Base-by-base conservation (phyloP, 177 flowering plant genomes). In the Telopea speciosissima region DNA sequence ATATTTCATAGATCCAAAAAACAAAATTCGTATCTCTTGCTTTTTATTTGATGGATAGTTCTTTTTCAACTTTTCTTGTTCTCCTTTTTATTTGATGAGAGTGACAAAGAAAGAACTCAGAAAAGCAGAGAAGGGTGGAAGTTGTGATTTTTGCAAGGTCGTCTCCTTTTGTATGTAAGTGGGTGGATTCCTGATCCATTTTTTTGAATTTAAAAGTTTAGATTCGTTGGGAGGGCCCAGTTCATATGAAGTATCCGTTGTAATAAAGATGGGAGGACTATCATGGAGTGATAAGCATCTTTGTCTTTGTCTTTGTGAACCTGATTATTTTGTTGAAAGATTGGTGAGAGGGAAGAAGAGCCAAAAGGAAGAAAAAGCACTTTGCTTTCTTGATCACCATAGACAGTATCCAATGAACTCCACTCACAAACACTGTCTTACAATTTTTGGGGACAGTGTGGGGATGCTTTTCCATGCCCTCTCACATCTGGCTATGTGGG, bases 161-260 rank as follows among this genome's bases (percentile, higher is more conserved):
- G 63, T 70, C 75, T 63, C 75, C 23, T 69, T 81, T 76, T 75
- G 66, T 67, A 73, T 44, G 68, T 36, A 77, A 84, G 85, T 83
- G 89, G 88, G 79, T 28, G 40, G 40, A 36, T 79, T 85, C 76
- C 72, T 72, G 82, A 79, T 81, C n/a, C n/a, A n/a, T n/a, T n/a
- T 85, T 85, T 81, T 31, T 69, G 79, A 76, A 2, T 74, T 71
- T 67, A 73, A 76, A 82, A 79, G 75, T 54, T 73, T 8, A 69
- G 78, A 82, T 78, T 81, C 76, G 66, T 44, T 60, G 72, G 75
- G 71, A 59, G 78, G 81, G 25, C 25, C 88, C 85, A 73, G 68
- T 52, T 74, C 62, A 56, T 16, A 74, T 24, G 33, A 21, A n/a
- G n/a, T n/a, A 58, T 58, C 22, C 61, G 24, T 58, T n/a, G 61